Percentiles rank a stretch among this genome's conserved stretches.
Conservation (phyloP, 495 filamentous ascomycete species). For the Penicillium roqueforti region DNA sequence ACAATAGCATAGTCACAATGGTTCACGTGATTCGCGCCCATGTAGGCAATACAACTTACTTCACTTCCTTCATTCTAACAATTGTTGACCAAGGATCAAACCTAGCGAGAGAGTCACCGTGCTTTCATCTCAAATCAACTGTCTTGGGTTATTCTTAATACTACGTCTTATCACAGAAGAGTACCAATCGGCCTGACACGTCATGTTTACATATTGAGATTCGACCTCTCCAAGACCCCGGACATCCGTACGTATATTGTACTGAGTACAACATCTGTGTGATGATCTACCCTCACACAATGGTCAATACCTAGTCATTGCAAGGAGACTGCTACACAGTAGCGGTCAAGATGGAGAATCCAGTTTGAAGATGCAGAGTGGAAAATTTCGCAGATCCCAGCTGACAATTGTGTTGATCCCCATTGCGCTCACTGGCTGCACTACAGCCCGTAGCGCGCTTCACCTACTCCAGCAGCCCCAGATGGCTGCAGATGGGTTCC, state of each 20-base stretch:
- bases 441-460: constrained; percentile 22
- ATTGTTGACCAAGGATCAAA: not conserved
- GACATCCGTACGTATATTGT: not conserved
- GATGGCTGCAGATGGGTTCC: constrained; percentile 17
- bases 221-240: not conserved
- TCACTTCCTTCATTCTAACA: not conserved
- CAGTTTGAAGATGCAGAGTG: not conserved
- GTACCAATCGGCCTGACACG: too few species aligned
- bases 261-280: not conserved
- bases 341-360: constrained; percentile 19
- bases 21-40: not conserved
- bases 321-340: not conserved
- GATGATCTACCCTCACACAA: not conserved
- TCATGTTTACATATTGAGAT: not conserved
- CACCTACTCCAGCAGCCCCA: constrained; percentile 14
- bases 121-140: too few species aligned
- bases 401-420: constrained; percentile 27
- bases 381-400: constrained; percentile 13
- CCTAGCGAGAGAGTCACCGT: too few species aligned
- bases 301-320: not conserved
- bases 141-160: too few species aligned
- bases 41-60: not conserved
- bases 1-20: not conserved
- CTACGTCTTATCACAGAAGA: too few species aligned
- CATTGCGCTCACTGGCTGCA: constrained; percentile 24